A percentile compares a stretch with the other conserved stretches of the same genome.
These are phyloP conservation scores for Pilobolus umbonatus DNA, from an alignment of 192 early-diverging fungal species.

Conservation along the genomic window DNA sequence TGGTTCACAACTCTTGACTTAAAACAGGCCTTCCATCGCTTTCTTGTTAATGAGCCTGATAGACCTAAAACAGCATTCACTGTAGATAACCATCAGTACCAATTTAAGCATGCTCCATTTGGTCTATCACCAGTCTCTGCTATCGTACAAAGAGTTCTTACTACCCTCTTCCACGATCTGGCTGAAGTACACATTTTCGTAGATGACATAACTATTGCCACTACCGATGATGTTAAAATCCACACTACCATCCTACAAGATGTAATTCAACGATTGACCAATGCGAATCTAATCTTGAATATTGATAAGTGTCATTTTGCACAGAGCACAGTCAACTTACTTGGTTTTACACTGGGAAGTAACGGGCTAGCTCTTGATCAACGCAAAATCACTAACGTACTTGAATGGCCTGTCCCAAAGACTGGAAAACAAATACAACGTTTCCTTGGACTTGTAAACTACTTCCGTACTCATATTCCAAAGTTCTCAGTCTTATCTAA, in stretches of 20 bases:
- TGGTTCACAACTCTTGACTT: constrained; percentile 20
- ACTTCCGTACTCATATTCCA: too few relatives aligned
- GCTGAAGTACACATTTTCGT: constrained; percentile 17
- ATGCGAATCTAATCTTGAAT: constrained; percentile 26
- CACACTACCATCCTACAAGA: neutral
- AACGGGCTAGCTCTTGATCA: constrained; percentile 23
- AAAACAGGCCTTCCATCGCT: constrained; percentile 1
- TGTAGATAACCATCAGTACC: too few relatives aligned
- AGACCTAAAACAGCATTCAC: too few relatives aligned
- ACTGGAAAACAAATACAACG: constrained; percentile 28
- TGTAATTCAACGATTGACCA: too few relatives aligned
- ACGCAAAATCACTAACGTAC: constrained; percentile 22
- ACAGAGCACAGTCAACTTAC: constrained; percentile 8
- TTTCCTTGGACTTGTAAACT: too few relatives aligned
- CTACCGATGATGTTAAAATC: too few relatives aligned
- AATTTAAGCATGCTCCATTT: too few relatives aligned
- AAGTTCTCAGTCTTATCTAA: neutral
- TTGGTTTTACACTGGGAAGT: constrained; percentile 10
- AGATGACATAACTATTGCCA: too few relatives aligned
- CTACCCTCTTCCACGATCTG: too few relatives aligned
- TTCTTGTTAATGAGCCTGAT: neutral
- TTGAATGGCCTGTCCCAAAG: too few relatives aligned
- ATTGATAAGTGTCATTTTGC: constrained; percentile 26
- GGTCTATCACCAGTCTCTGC: too few relatives aligned
- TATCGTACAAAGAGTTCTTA: too few relatives aligned